phyloP scores from a whole-genome alignment of 2,329 filamentous ascomycete species.

The Leptographium procerum region DNA sequence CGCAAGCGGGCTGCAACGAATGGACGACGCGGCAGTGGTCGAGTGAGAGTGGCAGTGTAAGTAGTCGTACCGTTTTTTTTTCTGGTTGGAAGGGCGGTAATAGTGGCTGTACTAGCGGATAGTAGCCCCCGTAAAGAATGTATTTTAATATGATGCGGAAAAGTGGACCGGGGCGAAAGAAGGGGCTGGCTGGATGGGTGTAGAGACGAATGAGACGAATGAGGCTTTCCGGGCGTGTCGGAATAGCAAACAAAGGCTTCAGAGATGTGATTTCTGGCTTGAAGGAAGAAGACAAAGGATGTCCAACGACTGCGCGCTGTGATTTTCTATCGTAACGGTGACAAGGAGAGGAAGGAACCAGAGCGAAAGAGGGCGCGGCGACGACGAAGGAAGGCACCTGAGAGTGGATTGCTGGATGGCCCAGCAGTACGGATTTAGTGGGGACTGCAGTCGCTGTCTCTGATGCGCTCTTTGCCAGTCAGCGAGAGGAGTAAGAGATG shows the following conservation, averaged over 20 bases:
- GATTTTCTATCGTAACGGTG: background rate
- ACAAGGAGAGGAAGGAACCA: background rate
- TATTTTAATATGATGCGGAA: background rate
- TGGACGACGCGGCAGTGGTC: background rate
- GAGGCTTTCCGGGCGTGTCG: background rate
- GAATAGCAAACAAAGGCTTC: background rate
- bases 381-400: background rate
- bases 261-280: background rate
- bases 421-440: background rate
- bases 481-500: too few species aligned
- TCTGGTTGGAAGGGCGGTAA: background rate
- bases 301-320: background rate
- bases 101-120: background rate
- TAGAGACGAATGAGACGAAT: background rate
- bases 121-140: background rate
- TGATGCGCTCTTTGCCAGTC: background rate
- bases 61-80: background rate
- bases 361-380: background rate
- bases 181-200: background rate
- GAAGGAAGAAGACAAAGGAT: background rate
- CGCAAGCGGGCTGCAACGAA: background rate
- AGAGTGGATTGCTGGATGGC: background rate
- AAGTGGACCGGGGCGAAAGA: background rate
- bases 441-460: background rate
- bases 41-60: background rate